Base-by-base conservation (phyloP, 176 grass and related monocot genomes). In the Puccinellia tenuiflora region DNA sequence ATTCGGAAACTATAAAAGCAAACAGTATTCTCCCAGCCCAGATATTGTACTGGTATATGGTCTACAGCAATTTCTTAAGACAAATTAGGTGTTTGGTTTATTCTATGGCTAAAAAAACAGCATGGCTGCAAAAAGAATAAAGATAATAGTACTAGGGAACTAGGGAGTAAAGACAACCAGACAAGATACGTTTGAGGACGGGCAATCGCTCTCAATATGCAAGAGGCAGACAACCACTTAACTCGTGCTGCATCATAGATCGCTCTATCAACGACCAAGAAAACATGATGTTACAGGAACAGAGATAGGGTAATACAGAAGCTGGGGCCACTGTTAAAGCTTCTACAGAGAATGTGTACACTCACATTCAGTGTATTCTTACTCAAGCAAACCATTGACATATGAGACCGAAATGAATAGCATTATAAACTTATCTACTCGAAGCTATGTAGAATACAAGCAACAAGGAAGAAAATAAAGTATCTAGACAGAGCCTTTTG, bases 201-300 rank as follows among this genome's bases (percentile, higher is more conserved):
- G n/a, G 61, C 53, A 77, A 71, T 81, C 71, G 11, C 47, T 71
- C 38, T 75, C 60, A 75, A 18, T 70, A 18, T 57, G 43, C 70
- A 40, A 29, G 69, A 89, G 24, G 82, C 22, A 63, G 63, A 71
- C 83, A 85, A 12, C 52, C 77, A 81, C 83, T 76, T 22, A 80
- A 68, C 81, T 34, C 4, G 48, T 85, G 68, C 65, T 85, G 47
- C 57, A 75, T 38, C 53, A 57, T 64, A 15, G 34, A 79, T 43
- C 42, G 34, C 35, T 79, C 15, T 73, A 64, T 85, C 37, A 68
- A 80, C 28, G 68, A 75, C 46, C 16, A 18, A 68, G 74, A 79
- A 34, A 77, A 59, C 77, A 47, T 50, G 59, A 75, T 80, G 75
- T 56, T 68, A 57, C 68, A 75, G 67, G 48, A 47, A 67, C n/a